phyloP scores from a whole-genome alignment of 805 yeast genomes.

The Deakozyma indianensis region DNA sequence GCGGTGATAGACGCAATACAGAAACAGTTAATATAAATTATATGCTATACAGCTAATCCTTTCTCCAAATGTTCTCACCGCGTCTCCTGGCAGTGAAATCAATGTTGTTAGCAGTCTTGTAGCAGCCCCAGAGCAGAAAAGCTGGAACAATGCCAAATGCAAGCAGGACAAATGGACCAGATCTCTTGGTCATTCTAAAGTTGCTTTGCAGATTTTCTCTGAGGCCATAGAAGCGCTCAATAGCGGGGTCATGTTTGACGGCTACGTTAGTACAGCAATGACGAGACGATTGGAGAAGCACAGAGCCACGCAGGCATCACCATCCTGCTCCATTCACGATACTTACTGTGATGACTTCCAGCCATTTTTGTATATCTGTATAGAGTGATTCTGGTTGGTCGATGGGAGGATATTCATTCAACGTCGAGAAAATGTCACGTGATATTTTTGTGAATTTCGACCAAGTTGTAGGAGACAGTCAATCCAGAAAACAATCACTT shows the following conservation, averaged over 20 bases:
- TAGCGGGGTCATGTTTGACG: not conserved
- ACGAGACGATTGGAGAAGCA: not conserved
- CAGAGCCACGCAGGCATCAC: not conserved
- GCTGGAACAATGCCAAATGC: constrained; percentile 1
- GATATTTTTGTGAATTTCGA: not conserved
- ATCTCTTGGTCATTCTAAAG: not conserved
- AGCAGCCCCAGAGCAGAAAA: not conserved
- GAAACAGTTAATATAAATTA: not conserved
- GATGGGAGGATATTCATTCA: not conserved
- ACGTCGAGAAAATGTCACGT: not conserved
- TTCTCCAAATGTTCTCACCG: constrained; percentile 1
- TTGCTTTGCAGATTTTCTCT: not conserved
- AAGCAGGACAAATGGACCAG: not conserved
- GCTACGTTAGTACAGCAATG: not conserved
- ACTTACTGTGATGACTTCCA: constrained; percentile 1
- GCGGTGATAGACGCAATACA: too few relatives aligned
- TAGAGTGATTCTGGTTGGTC: not conserved
- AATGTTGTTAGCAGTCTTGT: not conserved
- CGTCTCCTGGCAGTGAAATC: constrained; percentile 1
- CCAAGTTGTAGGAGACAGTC: not conserved
- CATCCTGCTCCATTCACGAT: too few relatives aligned
- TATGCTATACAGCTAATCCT: not conserved
- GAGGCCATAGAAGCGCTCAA: not conserved
- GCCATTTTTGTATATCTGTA: not conserved
- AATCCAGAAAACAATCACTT: not conserved